phyloP scores from a whole-genome alignment of 2,329 filamentous ascomycete species.

The Cladorrhinum sp. region DNA sequence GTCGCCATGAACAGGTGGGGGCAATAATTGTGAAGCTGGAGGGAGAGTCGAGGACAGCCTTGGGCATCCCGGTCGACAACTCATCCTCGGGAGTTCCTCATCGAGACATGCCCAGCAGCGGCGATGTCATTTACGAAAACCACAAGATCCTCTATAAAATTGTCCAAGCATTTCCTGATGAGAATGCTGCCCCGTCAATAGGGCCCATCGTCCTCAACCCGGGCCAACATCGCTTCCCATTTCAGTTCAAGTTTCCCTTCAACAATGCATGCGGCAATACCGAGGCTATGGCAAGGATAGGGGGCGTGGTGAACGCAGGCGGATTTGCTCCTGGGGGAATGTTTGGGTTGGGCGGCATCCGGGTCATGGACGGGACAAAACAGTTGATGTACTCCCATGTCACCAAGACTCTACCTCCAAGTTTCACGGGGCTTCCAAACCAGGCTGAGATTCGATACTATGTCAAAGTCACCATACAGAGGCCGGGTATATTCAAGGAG shows the following conservation, averaged over 20 bases:
- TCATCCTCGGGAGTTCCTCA: slow-evolving; percentile 29
- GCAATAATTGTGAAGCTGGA: slow-evolving; percentile 81
- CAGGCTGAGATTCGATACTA: slow-evolving; percentile 92
- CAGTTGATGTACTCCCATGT: slow-evolving; percentile 68
- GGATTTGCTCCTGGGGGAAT: slow-evolving; percentile 47
- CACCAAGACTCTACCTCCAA: slow-evolving; percentile 83
- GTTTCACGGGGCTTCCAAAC: slow-evolving; percentile 79
- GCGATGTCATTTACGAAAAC: slow-evolving; percentile 52
- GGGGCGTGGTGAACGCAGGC: slow-evolving; percentile 52
- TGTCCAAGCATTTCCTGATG: slow-evolving; percentile 68
- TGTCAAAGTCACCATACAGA: slow-evolving; percentile 88
- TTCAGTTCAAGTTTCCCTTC: slow-evolving; percentile 73
- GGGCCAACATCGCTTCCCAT: slow-evolving; percentile 73
- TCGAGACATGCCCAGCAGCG: slow-evolving; percentile 38
- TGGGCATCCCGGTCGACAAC: slow-evolving; percentile 48
- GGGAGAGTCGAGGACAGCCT: slow-evolving; percentile 69
- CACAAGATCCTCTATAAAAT: slow-evolving; percentile 75
- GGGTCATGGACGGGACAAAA: slow-evolving; percentile 61
- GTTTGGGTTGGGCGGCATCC: slow-evolving; percentile 51
- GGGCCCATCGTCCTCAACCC: slow-evolving; percentile 55
- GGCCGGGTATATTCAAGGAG: slow-evolving; percentile 86
- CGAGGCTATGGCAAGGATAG: slow-evolving; percentile 51
- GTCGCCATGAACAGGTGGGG: slow-evolving; percentile 66
- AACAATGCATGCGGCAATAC: slow-evolving; percentile 68
- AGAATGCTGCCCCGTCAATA: slow-evolving; percentile 41